These are phyloP conservation scores for Fusarium subglutinans DNA, from an alignment of 2,329 filamentous ascomycete genomes.

Conservation along the genomic window DNA sequence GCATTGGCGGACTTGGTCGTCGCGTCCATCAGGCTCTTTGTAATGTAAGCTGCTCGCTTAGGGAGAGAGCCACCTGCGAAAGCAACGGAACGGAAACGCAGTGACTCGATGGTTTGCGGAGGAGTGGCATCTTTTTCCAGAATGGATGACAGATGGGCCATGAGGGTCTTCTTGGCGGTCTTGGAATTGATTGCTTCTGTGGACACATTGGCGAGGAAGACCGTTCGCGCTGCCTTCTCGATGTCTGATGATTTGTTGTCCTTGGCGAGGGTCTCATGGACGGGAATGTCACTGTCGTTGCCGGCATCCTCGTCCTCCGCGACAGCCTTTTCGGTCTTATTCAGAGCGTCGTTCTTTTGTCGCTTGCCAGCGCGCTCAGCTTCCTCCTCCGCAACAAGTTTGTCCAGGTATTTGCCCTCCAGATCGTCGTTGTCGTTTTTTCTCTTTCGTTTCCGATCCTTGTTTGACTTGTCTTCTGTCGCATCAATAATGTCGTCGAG, in stretches of 20 bases:
- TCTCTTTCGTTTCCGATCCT: constrained; percentile 71
- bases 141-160: constrained; percentile 81
- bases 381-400: constrained; percentile 68
- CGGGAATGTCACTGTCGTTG: constrained; percentile 55
- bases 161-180: constrained; percentile 78
- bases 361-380: constrained; percentile 66
- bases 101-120: constrained; percentile 82
- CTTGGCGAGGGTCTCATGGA: constrained; percentile 67
- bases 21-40: constrained; percentile 86
- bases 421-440: constrained; percentile 75
- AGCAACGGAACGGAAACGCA: constrained; percentile 93
- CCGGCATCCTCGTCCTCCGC: constrained; percentile 59
- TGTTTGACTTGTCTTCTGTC: constrained; percentile 48
- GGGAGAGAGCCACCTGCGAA: constrained; percentile 81
- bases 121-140: constrained; percentile 63
- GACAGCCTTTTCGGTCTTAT: constrained; percentile 42
- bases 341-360: constrained; percentile 52
- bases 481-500: constrained; percentile 50
- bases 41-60: constrained; percentile 94
- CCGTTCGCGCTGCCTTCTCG: constrained; percentile 87
- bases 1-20: constrained; percentile 95
- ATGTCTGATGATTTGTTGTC: constrained; percentile 69
- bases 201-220: constrained; percentile 94
- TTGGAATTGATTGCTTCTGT: constrained; percentile 84
- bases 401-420: constrained; percentile 75